phyloP scores from a whole-genome alignment of 192 early-diverging fungal genomes.

The Spinellus fusiger region DNA sequence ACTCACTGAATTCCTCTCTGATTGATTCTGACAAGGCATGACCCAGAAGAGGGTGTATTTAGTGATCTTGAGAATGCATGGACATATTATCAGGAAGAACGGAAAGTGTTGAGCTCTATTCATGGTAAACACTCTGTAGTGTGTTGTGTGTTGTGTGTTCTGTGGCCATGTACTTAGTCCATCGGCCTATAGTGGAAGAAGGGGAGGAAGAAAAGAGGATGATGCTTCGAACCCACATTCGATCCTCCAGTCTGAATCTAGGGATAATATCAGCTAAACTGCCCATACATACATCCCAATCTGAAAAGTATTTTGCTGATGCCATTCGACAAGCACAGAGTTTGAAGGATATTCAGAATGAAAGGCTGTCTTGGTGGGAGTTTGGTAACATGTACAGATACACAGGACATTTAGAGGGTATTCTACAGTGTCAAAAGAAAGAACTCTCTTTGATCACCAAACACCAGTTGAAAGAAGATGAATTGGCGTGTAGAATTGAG shows the following conservation, averaged over 20 bases:
- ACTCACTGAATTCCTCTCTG: neutral
- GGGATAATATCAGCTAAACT: neutral
- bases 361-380: neutral
- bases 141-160: too few relatives aligned
- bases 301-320: neutral
- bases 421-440: neutral
- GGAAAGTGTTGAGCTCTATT: neutral
- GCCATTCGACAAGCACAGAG: neutral
- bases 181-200: neutral
- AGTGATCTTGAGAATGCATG: slow-evolving; percentile 14
- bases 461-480: neutral
- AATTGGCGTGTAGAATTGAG: neutral
- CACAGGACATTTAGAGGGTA: neutral
- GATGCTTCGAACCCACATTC: too few relatives aligned
- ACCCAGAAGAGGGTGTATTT: neutral
- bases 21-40: neutral
- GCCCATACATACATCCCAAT: neutral
- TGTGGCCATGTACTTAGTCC: neutral
- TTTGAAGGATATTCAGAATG: neutral
- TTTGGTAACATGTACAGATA: neutral
- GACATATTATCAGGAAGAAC: slow-evolving; percentile 17
- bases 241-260: neutral
- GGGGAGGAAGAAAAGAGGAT: neutral
- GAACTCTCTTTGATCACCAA: neutral
- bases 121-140: neutral